Conservation (phyloP, 1,284 basidiomycete genomes). For the Sporisorium scitamineum region DNA sequence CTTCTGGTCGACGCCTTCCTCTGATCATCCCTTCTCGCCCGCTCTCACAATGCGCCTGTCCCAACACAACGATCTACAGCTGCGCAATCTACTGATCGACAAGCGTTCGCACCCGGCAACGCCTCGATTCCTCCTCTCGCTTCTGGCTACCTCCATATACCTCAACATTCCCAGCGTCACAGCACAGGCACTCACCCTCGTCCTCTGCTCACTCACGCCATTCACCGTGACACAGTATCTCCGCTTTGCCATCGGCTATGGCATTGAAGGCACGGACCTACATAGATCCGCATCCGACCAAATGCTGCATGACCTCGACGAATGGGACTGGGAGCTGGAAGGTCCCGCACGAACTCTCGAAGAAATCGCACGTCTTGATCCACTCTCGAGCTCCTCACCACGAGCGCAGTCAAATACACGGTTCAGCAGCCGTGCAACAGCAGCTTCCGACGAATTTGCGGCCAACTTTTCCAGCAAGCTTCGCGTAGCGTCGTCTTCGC, state of each 20-base stretch:
- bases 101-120: conserved; percentile 76
- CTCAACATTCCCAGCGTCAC: conserved; percentile 84
- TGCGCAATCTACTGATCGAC: conserved; percentile 50
- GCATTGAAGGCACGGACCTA: conserved; percentile 73
- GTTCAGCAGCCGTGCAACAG: not conserved
- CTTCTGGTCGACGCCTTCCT: conserved; percentile 52
- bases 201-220: conserved; percentile 83
- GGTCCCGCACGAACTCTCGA: conserved; percentile 71
- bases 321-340: conserved; percentile 72
- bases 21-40: conserved; percentile 73
- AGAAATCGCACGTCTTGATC: conserved; percentile 34
- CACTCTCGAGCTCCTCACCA: not conserved
- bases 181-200: conserved; percentile 78
- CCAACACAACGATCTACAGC: conserved; percentile 73
- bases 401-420: not conserved
- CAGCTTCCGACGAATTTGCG: conserved; percentile 62
- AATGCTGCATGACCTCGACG: conserved; percentile 37
- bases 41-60: conserved; percentile 72
- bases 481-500: conserved; percentile 5
- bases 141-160: conserved; percentile 86
- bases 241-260: conserved; percentile 82
- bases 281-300: conserved; percentile 38
- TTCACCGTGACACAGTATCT: conserved; percentile 83
- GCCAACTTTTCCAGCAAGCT: conserved; percentile 25
- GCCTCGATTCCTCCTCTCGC: conserved; percentile 84